phyloP scores from a whole-genome alignment of 208 protist genomes.

The Giardia muris region DNA sequence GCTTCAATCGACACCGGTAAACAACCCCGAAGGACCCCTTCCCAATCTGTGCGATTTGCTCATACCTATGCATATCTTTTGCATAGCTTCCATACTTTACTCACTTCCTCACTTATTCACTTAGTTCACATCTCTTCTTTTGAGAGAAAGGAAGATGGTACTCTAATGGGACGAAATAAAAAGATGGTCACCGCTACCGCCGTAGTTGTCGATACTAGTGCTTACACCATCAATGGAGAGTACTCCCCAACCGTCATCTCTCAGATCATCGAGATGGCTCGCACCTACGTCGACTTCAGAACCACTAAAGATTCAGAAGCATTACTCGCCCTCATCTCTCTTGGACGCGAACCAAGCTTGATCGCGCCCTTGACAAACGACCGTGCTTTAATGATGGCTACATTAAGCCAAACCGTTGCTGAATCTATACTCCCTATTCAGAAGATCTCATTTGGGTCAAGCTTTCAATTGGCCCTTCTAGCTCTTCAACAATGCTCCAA shows the following conservation, averaged over 20 bases:
- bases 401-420: not conserved
- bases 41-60: conserved; percentile 5
- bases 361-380: not conserved
- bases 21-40: conserved; percentile 26
- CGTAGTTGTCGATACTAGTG: not conserved
- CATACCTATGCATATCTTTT: conserved; percentile 16
- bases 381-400: not conserved
- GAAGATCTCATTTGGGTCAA: not conserved
- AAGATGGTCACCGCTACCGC: no score
- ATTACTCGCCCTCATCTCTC: not conserved
- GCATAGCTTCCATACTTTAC: no score
- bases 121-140: no score
- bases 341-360: not conserved
- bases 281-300: not conserved
- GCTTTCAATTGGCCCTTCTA: not conserved
- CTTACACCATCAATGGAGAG: not conserved
- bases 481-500: not conserved
- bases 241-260: not conserved
- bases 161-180: no score
- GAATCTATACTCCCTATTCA: not conserved
- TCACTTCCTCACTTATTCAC: no score
- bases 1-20: conserved; percentile 7
- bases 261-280: not conserved
- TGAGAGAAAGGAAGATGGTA: no score
- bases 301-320: not conserved